Percentiles rank a stretch among this genome's conserved stretches.
phyloP scores from a whole-genome alignment of 1,139 yeast species.

The Arxiozyma slooffiae region DNA sequence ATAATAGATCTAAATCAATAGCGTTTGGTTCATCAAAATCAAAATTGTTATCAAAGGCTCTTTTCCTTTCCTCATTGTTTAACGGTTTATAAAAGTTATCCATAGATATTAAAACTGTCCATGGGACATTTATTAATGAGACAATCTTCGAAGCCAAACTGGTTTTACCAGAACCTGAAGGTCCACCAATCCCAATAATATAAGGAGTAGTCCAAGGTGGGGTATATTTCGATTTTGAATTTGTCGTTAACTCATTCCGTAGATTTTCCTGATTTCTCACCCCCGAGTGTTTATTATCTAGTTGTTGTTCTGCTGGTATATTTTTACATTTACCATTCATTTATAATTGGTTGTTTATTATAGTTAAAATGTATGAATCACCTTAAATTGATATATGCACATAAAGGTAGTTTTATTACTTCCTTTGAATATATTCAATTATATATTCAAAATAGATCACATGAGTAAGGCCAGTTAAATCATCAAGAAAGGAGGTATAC shows the following conservation, averaged over 20 bases:
- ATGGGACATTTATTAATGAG: constrained; percentile 73
- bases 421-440: too few species aligned
- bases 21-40: constrained; percentile 86
- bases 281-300: neutral
- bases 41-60: constrained; percentile 57
- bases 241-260: constrained; percentile 2
- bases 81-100: constrained; percentile 86
- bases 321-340: neutral
- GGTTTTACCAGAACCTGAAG: constrained; percentile 92
- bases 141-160: constrained; percentile 81
- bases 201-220: constrained; percentile 98
- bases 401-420: neutral
- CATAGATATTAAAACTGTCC: constrained; percentile 87
- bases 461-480: neutral
- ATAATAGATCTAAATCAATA: constrained; percentile 65
- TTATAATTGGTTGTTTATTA: neutral
- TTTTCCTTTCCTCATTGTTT: constrained; percentile 45
- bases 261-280: neutral
- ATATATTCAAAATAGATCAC: too few species aligned
- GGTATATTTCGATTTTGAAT: constrained; percentile 36
- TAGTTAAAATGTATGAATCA: neutral
- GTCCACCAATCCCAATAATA: constrained; percentile 89
- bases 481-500: neutral
- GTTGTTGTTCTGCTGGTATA: neutral
- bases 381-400: neutral